Evolutionary conservation across 768 basidiomycete species (phyloP).

Genomic region (Suillus ampliporus): DNA sequence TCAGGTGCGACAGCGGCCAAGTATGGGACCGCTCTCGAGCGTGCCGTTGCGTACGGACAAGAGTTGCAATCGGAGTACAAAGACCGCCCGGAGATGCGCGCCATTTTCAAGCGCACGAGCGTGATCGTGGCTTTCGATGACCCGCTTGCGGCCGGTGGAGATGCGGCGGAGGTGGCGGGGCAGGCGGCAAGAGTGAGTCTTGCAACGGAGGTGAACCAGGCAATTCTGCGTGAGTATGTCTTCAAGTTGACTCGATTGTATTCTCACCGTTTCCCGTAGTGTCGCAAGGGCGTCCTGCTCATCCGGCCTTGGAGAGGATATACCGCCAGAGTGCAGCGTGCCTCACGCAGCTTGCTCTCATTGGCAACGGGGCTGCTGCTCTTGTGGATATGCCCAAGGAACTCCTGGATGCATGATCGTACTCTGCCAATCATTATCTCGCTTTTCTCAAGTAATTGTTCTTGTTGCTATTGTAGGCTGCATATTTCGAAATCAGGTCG

Average conservation of each 20-base stretch:
- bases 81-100: conserved; percentile 64
- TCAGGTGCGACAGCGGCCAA: conserved; percentile 37
- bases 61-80: conserved; percentile 71
- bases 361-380: conserved; percentile 78
- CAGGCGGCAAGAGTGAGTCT: conserved; percentile 67
- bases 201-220: conserved; percentile 80
- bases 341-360: conserved; percentile 70
- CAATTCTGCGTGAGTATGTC: conserved; percentile 71
- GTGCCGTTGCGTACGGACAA: conserved; percentile 78
- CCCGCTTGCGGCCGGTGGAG: conserved; percentile 68
- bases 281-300: conserved; percentile 76
- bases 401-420: conserved; percentile 56
- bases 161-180: conserved; percentile 70
- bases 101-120: conserved; percentile 75
- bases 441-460: background rate
- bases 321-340: conserved; percentile 77
- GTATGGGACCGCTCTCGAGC: conserved; percentile 64
- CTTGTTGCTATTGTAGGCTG: background rate
- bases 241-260: background rate
- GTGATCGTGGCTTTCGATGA: conserved; percentile 82
- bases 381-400: conserved; percentile 83
- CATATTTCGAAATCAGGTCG: background rate
- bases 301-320: conserved; percentile 74
- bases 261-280: conserved; percentile 46
- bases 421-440: background rate